These are phyloP conservation scores for Solanum pinnatisectum DNA, from an alignment of 257 asterid genomes.

Conservation along the genomic window DNA sequence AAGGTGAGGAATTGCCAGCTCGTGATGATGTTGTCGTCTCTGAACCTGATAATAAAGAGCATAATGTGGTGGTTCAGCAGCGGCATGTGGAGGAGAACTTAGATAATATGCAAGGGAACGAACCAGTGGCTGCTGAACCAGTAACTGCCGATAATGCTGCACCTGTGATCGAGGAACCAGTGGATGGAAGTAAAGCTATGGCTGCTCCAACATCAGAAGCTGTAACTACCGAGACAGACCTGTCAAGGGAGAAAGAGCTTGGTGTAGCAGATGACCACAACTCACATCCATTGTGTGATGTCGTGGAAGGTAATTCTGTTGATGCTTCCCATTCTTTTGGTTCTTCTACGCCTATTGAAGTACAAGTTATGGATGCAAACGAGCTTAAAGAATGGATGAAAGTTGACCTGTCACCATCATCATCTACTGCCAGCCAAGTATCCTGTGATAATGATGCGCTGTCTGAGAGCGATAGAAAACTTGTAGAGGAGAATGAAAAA, in stretches of 20 bases:
- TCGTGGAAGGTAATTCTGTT: not conserved
- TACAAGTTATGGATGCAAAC: not conserved
- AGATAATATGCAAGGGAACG: not conserved
- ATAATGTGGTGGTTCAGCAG: not conserved
- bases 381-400: not conserved
- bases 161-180: not conserved
- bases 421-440: not conserved
- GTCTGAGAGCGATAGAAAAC: slow-evolving; percentile 17
- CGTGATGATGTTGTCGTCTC: not conserved
- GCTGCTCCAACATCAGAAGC: not conserved
- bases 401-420: not conserved
- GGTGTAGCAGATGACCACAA: not conserved
- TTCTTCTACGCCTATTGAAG: not conserved
- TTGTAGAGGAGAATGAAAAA: slow-evolving; percentile 52
- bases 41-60: not conserved
- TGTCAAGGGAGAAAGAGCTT: not conserved
- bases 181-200: not conserved
- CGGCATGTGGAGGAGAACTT: not conserved
- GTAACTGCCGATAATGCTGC: not conserved
- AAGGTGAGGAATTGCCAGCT: not conserved
- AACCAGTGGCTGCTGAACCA: not conserved
- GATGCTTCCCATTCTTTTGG: not conserved
- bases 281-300: not conserved
- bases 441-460: slow-evolving; percentile 1
- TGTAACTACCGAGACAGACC: not conserved